Conservation (phyloP, 2,329 filamentous ascomycete species). For the Trichoderma pleuroti region DNA sequence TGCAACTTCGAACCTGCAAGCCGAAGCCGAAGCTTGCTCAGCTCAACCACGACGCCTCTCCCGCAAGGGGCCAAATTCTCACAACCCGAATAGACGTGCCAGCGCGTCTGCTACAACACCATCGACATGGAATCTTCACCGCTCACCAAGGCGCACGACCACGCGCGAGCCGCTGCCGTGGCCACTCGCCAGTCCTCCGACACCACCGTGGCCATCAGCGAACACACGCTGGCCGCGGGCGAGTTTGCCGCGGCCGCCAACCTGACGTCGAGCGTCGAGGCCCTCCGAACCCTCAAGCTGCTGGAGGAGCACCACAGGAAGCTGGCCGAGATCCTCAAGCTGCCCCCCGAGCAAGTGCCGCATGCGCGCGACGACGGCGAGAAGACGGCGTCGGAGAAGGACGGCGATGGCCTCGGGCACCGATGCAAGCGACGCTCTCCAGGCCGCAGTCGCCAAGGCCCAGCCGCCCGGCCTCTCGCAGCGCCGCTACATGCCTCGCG, state of each 20-base stretch:
- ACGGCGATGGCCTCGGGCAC: neutral
- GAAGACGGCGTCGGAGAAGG: slow-evolving; percentile 28
- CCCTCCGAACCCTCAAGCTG: slow-evolving; percentile 75
- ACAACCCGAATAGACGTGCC: neutral
- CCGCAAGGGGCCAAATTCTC: neutral
- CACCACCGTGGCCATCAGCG: slow-evolving; percentile 77
- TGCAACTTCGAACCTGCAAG: neutral
- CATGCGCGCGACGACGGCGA: slow-evolving; percentile 31
- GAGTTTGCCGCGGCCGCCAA: slow-evolving; percentile 84
- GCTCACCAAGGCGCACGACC: slow-evolving; percentile 70
- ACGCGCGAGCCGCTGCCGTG: slow-evolving; percentile 81
- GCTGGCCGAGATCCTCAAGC: slow-evolving; percentile 76
- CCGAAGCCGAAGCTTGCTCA: neutral
- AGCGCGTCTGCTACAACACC: neutral
- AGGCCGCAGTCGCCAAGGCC: slow-evolving; percentile 26
- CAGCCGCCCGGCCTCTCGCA: slow-evolving; percentile 35
- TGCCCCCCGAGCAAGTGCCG: slow-evolving; percentile 50
- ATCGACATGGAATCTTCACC: slow-evolving; percentile 37
- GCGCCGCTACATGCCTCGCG: slow-evolving; percentile 57
- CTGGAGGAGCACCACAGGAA: slow-evolving; percentile 85
- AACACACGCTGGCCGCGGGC: slow-evolving; percentile 82
- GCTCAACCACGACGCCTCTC: neutral
- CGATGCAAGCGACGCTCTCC: slow-evolving; percentile 24
- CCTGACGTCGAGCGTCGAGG: slow-evolving; percentile 65
- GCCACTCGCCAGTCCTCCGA: slow-evolving; percentile 70